These are phyloP conservation scores for Fusarium secorum DNA, from an alignment of 2,329 filamentous ascomycete genomes.

Conservation along the genomic window DNA sequence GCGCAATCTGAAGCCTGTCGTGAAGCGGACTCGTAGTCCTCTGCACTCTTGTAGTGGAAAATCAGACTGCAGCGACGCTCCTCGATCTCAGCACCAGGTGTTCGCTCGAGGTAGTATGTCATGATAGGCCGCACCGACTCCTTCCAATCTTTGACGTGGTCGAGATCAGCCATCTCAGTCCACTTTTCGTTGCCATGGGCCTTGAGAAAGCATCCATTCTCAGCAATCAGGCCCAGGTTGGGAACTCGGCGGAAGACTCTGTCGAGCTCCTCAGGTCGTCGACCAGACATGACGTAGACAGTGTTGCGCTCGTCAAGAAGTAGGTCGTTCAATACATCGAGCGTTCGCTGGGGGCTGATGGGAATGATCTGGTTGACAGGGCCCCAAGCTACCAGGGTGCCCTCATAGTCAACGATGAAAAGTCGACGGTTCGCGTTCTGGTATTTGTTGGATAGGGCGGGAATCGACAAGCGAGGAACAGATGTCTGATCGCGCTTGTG, in stretches of 20 bases:
- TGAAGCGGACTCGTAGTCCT: conserved; percentile 76
- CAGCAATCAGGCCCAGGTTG: conserved; percentile 86
- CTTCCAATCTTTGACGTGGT: conserved; percentile 80
- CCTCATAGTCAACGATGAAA: conserved; percentile 94
- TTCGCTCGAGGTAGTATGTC: conserved; percentile 87
- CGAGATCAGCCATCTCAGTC: conserved; percentile 78
- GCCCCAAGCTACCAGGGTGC: conserved; percentile 87
- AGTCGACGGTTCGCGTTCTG: conserved; percentile 71
- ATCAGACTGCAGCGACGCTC: conserved; percentile 90
- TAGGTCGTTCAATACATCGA: conserved; percentile 83
- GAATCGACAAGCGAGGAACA: conserved; percentile 82
- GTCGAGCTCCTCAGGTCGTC: conserved; percentile 87
- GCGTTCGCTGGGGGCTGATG: conserved; percentile 81
- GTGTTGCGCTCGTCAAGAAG: conserved; percentile 81
- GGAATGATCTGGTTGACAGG: conserved; percentile 85
- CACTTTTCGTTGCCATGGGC: conserved; percentile 73
- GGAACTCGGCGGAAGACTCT: conserved; percentile 84
- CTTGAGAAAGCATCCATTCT: conserved; percentile 92
- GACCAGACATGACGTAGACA: conserved; percentile 93
- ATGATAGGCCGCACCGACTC: conserved; percentile 82
- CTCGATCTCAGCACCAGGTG: conserved; percentile 87
- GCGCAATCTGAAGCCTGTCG: conserved; percentile 89
- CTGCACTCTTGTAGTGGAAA: conserved; percentile 87
- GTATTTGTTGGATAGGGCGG: conserved; percentile 71
- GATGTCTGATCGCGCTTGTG: conserved; percentile 84